Base-by-base conservation (phyloP, 305 asterid genomes). In the Fraxinus sp. region DNA sequence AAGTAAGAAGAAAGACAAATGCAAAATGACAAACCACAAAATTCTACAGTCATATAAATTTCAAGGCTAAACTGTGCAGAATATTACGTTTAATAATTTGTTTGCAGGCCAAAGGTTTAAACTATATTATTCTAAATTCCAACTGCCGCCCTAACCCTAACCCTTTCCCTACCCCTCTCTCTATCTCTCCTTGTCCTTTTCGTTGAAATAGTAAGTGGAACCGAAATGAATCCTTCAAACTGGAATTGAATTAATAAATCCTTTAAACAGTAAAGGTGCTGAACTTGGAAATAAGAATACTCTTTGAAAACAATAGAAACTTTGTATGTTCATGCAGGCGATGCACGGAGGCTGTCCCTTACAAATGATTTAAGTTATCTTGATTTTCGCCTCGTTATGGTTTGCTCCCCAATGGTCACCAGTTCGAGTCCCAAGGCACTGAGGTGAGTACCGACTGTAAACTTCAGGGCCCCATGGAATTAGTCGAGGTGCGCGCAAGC, bases 1-100 rank as follows among this genome's bases (percentile, higher is more conserved):
- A 35, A 22, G 43, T 41, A 75, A 64, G 0, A 26, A 16, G 64
- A 85, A 83, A 66, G 89, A 91, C 97, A 92, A 78, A 86, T 79
- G 83, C 89, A 84, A 78, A 80, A 80, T 86, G 83, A 85, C 89
- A 86, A 85, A 49, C 49, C 64, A 85, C 32, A 41, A 26, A 77
- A 59, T 33, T 7, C 26, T 43, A 11, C 26, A 3, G 11, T 4
- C 35, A 57, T 14, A 13, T 3, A 37, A 30, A 20, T 75, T 24
- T 46, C 11, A 30, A 9, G 79, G 49, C 77, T 74, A 71, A 71
- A 78, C 36, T 76, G 33, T 77, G 73, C 0, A 32, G 57, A 59
- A 52, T 62, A 62, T 62, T 62, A 62, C 39, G 36, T 11, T 4
- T 68, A 68, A 68, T 14, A 6, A 13, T 28, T 24, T 59, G 72